A percentile compares a stretch with the other conserved stretches of the same genome.
Conservation (phyloP, 257 asterid species). For the Haberlea rhodopensis region DNA sequence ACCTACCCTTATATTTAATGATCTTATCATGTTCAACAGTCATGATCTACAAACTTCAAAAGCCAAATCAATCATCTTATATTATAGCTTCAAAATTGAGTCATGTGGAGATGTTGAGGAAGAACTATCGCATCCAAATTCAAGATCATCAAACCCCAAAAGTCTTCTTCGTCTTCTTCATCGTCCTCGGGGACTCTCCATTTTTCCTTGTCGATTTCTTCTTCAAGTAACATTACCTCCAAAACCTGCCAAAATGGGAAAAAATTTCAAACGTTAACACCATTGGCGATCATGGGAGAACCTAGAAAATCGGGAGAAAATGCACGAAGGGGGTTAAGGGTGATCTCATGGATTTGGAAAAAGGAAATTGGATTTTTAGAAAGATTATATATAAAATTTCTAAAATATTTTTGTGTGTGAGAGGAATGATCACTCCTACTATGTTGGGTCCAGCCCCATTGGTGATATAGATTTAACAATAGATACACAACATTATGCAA, state of each 20-base stretch:
- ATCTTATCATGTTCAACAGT: not conserved
- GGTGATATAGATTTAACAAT: slow-evolving; percentile 16
- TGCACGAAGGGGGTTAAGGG: no score
- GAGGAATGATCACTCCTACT: no score
- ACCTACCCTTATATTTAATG: not conserved
- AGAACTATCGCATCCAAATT: slow-evolving; percentile 61
- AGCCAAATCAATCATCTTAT: not conserved
- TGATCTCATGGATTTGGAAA: no score
- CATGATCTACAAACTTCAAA: not conserved
- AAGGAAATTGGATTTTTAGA: no score
- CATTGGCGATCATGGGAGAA: not conserved
- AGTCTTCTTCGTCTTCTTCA: slow-evolving; percentile 62
- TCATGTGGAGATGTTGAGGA: slow-evolving; percentile 56
- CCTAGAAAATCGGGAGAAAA: no score
- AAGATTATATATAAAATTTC: no score
- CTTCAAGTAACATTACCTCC: slow-evolving; percentile 53
- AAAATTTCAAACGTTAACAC: not conserved
- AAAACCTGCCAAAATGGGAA: slow-evolving; percentile 44
- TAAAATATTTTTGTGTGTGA: no score
- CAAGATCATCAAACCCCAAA: slow-evolving; percentile 92
- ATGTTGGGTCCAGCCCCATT: slow-evolving; percentile 18
- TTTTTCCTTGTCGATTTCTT: slow-evolving; percentile 54
- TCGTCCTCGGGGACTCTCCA: slow-evolving; percentile 73
- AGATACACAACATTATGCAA: slow-evolving; percentile 1
- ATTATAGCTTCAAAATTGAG: slow-evolving; percentile 45